These are phyloP conservation scores for Pogostemon cablin DNA, from an alignment of 257 asterid genomes.

Conservation along the genomic window DNA sequence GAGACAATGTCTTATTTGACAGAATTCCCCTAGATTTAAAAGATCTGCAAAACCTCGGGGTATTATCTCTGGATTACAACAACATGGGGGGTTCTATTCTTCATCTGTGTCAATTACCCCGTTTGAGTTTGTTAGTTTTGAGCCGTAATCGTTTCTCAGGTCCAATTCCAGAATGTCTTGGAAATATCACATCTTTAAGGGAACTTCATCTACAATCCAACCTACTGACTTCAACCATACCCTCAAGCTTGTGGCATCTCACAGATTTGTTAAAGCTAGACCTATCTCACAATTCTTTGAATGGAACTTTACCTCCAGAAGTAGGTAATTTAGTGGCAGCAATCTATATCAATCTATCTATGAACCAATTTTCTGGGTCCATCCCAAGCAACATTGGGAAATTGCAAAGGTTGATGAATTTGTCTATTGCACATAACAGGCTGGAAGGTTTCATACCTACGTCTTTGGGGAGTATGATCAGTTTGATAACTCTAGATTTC, in stretches of 20 bases:
- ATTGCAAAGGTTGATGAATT: not conserved
- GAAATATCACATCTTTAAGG: not conserved
- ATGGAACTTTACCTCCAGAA: not conserved
- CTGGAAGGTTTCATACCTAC: constrained; percentile 1
- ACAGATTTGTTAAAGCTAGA: not conserved
- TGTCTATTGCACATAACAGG: not conserved
- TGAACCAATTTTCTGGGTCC: not conserved
- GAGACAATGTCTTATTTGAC: not conserved
- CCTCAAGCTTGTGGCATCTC: not conserved
- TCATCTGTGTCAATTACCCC: not conserved
- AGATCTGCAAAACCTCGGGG: not conserved
- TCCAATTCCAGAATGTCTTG: not conserved
- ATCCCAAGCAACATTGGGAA: not conserved
- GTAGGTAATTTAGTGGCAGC: not conserved
- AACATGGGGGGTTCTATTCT: not conserved
- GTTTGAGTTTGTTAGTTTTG: no score
- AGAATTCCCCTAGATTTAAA: not conserved
- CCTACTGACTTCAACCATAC: not conserved
- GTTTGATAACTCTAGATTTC: no score
- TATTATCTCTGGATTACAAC: not conserved
- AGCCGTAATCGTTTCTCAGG: not conserved
- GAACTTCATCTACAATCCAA: not conserved
- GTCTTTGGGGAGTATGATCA: no score
- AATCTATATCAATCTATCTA: not conserved
- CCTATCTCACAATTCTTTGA: not conserved